These are phyloP conservation scores for Stylosanthes scabra DNA, from an alignment of 331 rosid species.

Conservation along the genomic window DNA sequence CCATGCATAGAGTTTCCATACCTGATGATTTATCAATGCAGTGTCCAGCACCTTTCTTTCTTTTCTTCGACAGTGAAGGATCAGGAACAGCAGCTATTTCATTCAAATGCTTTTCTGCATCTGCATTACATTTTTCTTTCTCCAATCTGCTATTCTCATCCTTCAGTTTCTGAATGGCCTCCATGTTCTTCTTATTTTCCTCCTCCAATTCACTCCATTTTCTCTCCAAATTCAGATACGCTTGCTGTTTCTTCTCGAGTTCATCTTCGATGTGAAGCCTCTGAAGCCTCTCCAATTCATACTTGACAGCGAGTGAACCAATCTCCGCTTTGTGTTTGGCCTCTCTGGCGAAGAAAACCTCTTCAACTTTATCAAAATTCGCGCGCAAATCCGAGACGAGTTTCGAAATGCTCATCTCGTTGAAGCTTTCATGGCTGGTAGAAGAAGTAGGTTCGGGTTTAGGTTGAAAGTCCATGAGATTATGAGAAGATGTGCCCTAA, in stretches of 20 bases:
- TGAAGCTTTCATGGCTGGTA: not conserved
- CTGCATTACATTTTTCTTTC: slow-evolving; percentile 2
- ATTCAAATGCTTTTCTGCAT: slow-evolving; percentile 8
- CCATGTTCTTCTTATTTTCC: slow-evolving; percentile 16
- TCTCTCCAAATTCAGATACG: not conserved
- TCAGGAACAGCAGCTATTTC: not conserved
- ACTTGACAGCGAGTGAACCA: not conserved
- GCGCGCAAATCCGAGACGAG: slow-evolving; percentile 40
- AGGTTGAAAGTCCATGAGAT: slow-evolving; percentile 4
- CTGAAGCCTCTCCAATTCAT: slow-evolving; percentile 8
- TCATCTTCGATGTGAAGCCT: slow-evolving; percentile 1
- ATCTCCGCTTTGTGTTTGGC: slow-evolving; percentile 28
- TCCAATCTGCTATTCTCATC: slow-evolving; percentile 11
- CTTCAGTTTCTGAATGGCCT: slow-evolving; percentile 10
- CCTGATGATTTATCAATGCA: slow-evolving; percentile 19
- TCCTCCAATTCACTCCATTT: slow-evolving; percentile 26
- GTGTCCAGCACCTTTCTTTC: too few relatives aligned
- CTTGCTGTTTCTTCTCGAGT: slow-evolving; percentile 9
- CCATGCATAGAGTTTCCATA: slow-evolving; percentile 11
- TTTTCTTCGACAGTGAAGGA: too few relatives aligned
- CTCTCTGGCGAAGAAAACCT: slow-evolving; percentile 25
- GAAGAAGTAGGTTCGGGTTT: slow-evolving; percentile 15
- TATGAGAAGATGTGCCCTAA: too few relatives aligned
- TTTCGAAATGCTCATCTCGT: slow-evolving; percentile 37
- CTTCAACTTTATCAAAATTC: slow-evolving; percentile 43